phyloP scores from a whole-genome alignment of 345 rosid species.

The Limnanthes douglasii region DNA sequence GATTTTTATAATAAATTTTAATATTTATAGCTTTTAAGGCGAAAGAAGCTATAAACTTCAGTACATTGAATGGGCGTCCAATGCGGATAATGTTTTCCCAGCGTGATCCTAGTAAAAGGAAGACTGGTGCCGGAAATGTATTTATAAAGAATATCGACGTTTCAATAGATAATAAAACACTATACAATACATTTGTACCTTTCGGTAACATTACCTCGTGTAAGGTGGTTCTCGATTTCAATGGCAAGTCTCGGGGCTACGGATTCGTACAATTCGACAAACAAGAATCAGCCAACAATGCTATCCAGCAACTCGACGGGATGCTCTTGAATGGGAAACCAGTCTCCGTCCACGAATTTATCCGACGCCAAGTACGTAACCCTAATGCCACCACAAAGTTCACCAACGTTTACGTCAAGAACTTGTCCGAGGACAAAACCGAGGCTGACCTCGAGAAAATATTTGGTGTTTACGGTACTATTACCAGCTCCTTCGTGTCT shows the following conservation, averaged over 20 bases:
- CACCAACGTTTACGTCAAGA: slow-evolving; percentile 49
- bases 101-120: slow-evolving; percentile 49
- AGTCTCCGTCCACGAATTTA: slow-evolving; percentile 44
- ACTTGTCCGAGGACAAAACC: slow-evolving; percentile 34
- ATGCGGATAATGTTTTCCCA: slow-evolving; percentile 63
- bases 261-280: slow-evolving; percentile 64
- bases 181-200: slow-evolving; percentile 33
- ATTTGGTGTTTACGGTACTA: slow-evolving; percentile 34
- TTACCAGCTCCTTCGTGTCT: slow-evolving; percentile 49
- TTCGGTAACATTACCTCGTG: slow-evolving; percentile 56
- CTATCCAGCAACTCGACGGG: slow-evolving; percentile 41
- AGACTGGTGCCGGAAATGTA: slow-evolving; percentile 53
- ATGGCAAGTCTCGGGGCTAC: slow-evolving; percentile 37
- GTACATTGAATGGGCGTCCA: slow-evolving; percentile 40
- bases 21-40: slow-evolving; percentile 36
- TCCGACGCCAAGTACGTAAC: slow-evolving; percentile 31
- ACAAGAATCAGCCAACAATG: slow-evolving; percentile 37
- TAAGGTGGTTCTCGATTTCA: slow-evolving; percentile 37
- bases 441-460: slow-evolving; percentile 46
- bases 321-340: slow-evolving; percentile 54
- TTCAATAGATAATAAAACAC: slow-evolving; percentile 37
- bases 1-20: background rate
- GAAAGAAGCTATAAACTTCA: slow-evolving; percentile 38
- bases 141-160: slow-evolving; percentile 61
- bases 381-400: slow-evolving; percentile 24